Evolutionary conservation across 352 stramenopile species (phyloP).

Genomic region (Phytophthora boehmeriae): DNA sequence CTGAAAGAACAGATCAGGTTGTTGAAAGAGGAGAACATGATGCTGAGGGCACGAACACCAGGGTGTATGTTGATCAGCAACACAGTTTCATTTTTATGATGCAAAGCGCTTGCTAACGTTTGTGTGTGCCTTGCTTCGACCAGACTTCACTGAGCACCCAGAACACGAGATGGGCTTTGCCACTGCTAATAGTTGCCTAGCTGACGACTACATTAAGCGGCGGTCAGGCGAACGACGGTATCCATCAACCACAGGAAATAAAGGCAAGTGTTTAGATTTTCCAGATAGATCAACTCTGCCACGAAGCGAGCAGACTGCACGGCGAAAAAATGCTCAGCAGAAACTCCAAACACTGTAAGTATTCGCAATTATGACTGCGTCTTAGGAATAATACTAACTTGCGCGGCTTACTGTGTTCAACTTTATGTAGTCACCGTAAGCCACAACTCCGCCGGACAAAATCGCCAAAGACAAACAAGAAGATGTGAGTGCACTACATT

Average conservation of each 20-base stretch:
- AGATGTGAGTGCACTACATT: slow-evolving; percentile 16
- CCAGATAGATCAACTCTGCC: not conserved
- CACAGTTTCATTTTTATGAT: not conserved
- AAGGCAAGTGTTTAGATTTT: too few species aligned
- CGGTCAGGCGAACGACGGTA: slow-evolving; percentile 1
- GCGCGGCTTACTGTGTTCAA: not conserved
- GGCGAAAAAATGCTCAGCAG: slow-evolving; percentile 9
- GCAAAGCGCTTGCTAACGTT: not conserved
- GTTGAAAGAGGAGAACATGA: slow-evolving; percentile 74
- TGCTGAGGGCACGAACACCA: slow-evolving; percentile 66
- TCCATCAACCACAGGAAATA: too few species aligned
- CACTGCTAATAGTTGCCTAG: not conserved
- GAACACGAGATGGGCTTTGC: slow-evolving; percentile 15
- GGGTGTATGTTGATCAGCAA: slow-evolving; percentile 44
- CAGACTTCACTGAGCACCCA: slow-evolving; percentile 60
- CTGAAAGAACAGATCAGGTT: slow-evolving; percentile 71
- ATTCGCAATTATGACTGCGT: not conserved
- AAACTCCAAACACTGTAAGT: slow-evolving; percentile 29
- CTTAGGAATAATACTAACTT: not conserved
- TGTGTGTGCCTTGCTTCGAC: not conserved
- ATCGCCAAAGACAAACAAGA: slow-evolving; percentile 28
- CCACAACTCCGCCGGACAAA: slow-evolving; percentile 15
- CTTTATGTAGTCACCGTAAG: slow-evolving; percentile 21
- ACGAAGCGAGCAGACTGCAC: slow-evolving; percentile 7
- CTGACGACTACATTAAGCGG: not conserved